These are phyloP conservation scores for Onygenales sp. DNA, from an alignment of 2,329 filamentous ascomycete genomes.

Conservation along the genomic window DNA sequence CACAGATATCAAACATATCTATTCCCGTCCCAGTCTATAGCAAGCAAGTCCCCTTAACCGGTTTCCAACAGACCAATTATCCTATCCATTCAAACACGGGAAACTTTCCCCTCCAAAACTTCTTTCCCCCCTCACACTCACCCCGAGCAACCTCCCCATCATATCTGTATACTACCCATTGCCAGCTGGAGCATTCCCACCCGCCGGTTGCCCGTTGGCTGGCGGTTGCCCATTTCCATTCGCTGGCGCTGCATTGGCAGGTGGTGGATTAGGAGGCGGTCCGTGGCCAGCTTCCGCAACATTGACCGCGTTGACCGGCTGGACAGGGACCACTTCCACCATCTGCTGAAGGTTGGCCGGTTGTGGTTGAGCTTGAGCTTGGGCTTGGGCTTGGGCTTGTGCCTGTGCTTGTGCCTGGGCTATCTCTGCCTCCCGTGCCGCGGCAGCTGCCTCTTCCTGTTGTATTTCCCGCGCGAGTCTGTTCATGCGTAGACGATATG, in stretches of 20 bases:
- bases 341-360: neutral
- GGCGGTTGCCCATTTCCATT: neutral
- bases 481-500: constrained; percentile 4
- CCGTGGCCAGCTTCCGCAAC: neutral
- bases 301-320: no score
- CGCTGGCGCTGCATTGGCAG: neutral
- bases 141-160: no score
- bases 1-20: no score
- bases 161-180: no score
- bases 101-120: no score
- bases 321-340: neutral
- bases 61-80: no score
- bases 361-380: neutral
- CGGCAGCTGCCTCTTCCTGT: constrained; percentile 12
- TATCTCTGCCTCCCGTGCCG: neutral
- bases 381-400: neutral
- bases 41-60: no score
- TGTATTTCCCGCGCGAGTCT: constrained; percentile 13
- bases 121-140: no score
- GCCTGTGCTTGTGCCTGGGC: neutral
- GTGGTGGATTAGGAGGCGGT: neutral
- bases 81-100: no score
- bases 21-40: no score
- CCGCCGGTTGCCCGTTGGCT: neutral
- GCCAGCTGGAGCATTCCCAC: neutral